phyloP scores from a whole-genome alignment of 2,329 filamentous ascomycete species.

The Paracoccidioides brasiliensis region DNA sequence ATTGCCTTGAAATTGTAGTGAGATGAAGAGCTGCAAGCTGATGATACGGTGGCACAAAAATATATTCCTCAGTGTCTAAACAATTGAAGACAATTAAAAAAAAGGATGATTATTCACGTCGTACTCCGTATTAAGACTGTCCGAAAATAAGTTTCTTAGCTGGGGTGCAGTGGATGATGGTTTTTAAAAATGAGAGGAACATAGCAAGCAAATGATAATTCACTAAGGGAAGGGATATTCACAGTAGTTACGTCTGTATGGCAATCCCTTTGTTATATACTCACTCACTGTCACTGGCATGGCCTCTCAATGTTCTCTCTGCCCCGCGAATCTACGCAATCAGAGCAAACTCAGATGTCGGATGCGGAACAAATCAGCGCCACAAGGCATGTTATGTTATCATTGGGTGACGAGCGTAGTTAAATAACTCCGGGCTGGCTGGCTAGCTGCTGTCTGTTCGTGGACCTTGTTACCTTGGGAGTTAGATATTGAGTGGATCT shows the following conservation, averaged over 20 bases:
- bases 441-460: background rate
- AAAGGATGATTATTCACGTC: background rate
- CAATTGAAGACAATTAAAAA: background rate
- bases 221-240: no score
- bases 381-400: background rate
- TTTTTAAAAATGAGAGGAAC: no score
- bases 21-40: background rate
- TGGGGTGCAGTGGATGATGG: no score
- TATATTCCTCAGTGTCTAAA: background rate
- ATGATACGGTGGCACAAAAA: background rate
- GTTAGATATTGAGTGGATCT: background rate
- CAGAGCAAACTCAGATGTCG: background rate
- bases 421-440: background rate
- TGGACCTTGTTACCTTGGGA: background rate
- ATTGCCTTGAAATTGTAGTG: background rate
- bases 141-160: no score
- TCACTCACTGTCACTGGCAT: no score
- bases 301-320: background rate
- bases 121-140: no score
- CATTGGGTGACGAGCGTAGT: background rate
- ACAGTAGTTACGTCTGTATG: background rate
- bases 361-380: background rate
- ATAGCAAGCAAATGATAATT: no score
- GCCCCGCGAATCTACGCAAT: background rate
- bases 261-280: background rate